Base-by-base conservation (phyloP, 148 eudicot species). In the Chenopodium quinoa region DNA sequence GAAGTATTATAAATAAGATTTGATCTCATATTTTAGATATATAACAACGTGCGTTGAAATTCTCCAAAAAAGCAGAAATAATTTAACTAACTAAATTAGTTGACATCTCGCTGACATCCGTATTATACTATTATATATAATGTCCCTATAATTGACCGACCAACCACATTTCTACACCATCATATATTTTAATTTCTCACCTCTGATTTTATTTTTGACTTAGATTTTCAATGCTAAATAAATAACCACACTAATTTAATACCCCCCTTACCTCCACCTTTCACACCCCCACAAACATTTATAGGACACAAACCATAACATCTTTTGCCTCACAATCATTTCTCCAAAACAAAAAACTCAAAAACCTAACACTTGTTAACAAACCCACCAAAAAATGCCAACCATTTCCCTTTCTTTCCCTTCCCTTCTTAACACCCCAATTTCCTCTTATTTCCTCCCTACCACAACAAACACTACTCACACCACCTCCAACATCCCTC, bases 381-480 rank as follows among this genome's bases (percentile, higher is more conserved):
- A 74, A 1, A 23, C 62, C 75, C 85, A 63, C 29, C 58, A 79
- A 64, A 73, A 17, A 80, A 84, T 83, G 82, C 83, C 83, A 44
- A 34, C 86, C 83, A 58, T 84, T 60, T 48, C 83, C 79, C 80
- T 75, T 4, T 62, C 76, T 58, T 58, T 83, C 0, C 77, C 77
- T 29, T 80, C 82, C 63, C 75, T 83, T 67, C 79, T 79, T 79
- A 79, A 79, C 83, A 19, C 76, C 40, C 71, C 71, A 7, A 71
- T 75, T 25, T 29, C 80, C 8, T 82, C 80, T 2, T 73, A 73
- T 50, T 79, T 74, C 69, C 19, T 64, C 40, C 48, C 73, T 4
- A 63, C 7, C 81, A 34, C 78, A n/a, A 63, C 78, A 22, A 63
- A 34, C 52, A 60, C 71, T 0, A 29, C 1, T 77, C 32, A 65